Evolutionary conservation across 345 rosid genomes (phyloP), one percentile per base, ranked within the genome.

Genomic region (Ailanthus altissimus): DNA sequence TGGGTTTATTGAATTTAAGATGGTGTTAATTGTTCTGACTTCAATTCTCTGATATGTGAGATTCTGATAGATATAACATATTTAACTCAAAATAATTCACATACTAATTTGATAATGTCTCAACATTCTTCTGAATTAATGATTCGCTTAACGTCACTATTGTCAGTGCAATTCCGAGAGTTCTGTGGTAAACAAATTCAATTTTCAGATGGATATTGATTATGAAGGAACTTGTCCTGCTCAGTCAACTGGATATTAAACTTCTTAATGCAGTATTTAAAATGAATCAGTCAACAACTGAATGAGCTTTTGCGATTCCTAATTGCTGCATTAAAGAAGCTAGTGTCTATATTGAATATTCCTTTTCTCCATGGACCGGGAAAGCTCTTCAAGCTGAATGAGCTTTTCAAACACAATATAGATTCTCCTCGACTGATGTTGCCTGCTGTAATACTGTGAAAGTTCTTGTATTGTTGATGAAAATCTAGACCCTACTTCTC

Each of bases 1-100:
- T 57, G 77, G 77, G 79, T 42, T 46, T 28, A 46, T 57, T 38
- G 57, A 8, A 63, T 21, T 0, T n/a, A 14, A 23, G 50, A 67
- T 45, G 36, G 25, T 49, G 38, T 43, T 42, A 63, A 40, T 40
- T 42, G 38, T 40, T 38, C 2, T 56, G 32, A 51, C 32, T 40
- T 56, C 63, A 40, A 21, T 21, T 71, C 47, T 53, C 6, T 40
- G 21, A 15, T 40, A 40, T 21, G 51, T 36, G 61, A 51, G 4
- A 5, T 53, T 50, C 56, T 50, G 73, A 25, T 18, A 50, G 13
- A 38, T 56, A 23, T 56, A 40, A 4, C 6, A 14, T 56, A 40
- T 7, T 7, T 68, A 21, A 38, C 56, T 40, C 5, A 21, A 3
- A 40, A 4, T 21, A 0, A 3, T 8, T 53, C 26, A 6, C 18